These are phyloP conservation scores for Talaromyces stipitatus DNA, from an alignment of 495 filamentous ascomycete species.

Conservation along the genomic window DNA sequence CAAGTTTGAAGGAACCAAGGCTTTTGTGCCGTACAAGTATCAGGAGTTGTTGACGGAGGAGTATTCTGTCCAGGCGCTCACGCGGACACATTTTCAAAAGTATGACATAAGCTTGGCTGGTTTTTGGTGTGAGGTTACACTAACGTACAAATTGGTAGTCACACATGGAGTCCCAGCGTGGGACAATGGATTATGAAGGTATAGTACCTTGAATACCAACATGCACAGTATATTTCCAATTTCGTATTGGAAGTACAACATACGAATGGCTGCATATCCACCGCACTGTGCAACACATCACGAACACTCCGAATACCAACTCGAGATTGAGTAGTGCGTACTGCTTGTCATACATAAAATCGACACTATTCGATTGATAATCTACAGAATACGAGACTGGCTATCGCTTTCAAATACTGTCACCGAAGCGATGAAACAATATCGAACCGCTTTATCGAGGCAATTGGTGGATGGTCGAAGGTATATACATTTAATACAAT, in stretches of 20 bases:
- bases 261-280: background rate
- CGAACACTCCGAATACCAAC: too few relatives aligned
- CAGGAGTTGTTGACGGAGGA: slow-evolving; percentile 51
- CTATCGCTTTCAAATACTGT: too few relatives aligned
- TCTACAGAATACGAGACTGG: too few relatives aligned
- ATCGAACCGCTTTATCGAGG: background rate
- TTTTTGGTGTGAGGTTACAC: background rate
- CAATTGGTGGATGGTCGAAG: background rate
- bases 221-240: too few relatives aligned
- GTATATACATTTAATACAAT: background rate
- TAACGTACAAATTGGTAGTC: slow-evolving; percentile 16
- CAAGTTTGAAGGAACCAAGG: slow-evolving; percentile 52
- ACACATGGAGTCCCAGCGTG: slow-evolving; percentile 24
- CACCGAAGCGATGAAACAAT: too few relatives aligned
- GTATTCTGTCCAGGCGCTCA: slow-evolving; percentile 47
- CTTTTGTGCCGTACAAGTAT: slow-evolving; percentile 56
- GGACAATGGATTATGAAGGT: slow-evolving; percentile 23
- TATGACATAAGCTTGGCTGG: slow-evolving; percentile 23
- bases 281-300: too few relatives aligned
- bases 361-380: too few relatives aligned
- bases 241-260: too few relatives aligned
- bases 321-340: too few relatives aligned
- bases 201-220: background rate
- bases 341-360: too few relatives aligned
- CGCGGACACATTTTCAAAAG: slow-evolving; percentile 43